phyloP scores from a whole-genome alignment of 1,284 basidiomycete genomes.

The Rhodotorula sp. region DNA sequence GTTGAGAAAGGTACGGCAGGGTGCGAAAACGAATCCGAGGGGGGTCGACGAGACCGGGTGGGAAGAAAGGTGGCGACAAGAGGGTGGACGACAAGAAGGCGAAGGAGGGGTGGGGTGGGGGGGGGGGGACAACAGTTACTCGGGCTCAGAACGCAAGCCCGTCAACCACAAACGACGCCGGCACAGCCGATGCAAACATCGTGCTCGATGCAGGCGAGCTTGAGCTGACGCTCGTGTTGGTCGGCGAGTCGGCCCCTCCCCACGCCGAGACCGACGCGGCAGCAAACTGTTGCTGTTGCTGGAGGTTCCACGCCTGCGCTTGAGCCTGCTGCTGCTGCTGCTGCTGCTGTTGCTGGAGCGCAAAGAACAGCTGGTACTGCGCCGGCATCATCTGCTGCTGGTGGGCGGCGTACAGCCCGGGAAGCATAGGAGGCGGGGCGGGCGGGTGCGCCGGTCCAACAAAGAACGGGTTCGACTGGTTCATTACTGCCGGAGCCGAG shows the following conservation, averaged over 20 bases:
- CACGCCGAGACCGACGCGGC: not conserved
- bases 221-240: no score
- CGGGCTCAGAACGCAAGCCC: not conserved
- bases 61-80: not conserved
- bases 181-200: not conserved
- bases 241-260: no score
- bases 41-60: not conserved
- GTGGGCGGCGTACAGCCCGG: not conserved
- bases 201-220: no score
- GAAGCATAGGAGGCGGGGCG: not conserved
- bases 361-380: conserved; percentile 5
- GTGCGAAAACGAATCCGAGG: not conserved
- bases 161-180: not conserved
- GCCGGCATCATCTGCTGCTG: not conserved
- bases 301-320: not conserved
- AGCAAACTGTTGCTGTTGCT: not conserved
- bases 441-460: not conserved
- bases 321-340: conserved; percentile 5
- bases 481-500: not conserved
- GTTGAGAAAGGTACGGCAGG: no score
- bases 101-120: not conserved
- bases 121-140: not conserved
- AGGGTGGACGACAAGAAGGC: conserved; percentile 1
- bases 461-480: not conserved
- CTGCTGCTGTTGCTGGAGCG: conserved; percentile 18